Conservation (phyloP, 2,329 filamentous ascomycete genomes). For the Plenodomus lindquistii region DNA sequence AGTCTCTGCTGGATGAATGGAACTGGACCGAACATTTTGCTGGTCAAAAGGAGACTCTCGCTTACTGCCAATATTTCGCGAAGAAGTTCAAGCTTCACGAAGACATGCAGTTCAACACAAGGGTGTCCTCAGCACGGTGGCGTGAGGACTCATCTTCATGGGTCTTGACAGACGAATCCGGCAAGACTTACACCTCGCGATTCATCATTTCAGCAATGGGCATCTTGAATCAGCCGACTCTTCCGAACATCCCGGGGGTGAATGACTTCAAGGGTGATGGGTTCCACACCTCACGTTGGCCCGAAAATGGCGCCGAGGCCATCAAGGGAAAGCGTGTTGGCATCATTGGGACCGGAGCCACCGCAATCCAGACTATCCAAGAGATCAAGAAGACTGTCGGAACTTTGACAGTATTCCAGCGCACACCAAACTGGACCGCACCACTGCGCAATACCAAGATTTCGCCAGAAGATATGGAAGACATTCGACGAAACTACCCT, state of each 20-base stretch:
- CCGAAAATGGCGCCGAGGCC: conserved; percentile 1
- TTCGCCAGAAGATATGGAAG: conserved; percentile 15
- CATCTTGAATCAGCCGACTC: conserved; percentile 22
- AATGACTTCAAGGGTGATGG: conserved; percentile 20
- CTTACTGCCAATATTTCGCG: conserved; percentile 54
- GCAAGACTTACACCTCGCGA: conserved; percentile 16
- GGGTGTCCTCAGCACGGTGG: conserved; percentile 15
- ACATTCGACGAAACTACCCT: conserved; percentile 17
- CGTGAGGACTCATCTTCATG: conserved; percentile 20
- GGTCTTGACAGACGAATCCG: conserved; percentile 16
- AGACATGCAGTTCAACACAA: conserved; percentile 29
- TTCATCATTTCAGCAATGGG: conserved; percentile 27
- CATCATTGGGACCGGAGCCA: conserved; percentile 14
- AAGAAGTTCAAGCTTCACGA: conserved; percentile 49
- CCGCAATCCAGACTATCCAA: conserved; percentile 14
- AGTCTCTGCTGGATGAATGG: conserved; percentile 51
- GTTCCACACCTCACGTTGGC: conserved; percentile 15
- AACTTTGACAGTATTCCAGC: conserved; percentile 14
- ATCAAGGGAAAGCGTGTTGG: conserved; percentile 11
- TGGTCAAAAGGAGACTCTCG: conserved; percentile 50
- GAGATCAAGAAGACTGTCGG: conserved; percentile 14
- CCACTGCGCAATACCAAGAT: conserved; percentile 22
- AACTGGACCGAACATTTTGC: conserved; percentile 45
- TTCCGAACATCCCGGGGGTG: conserved; percentile 25
- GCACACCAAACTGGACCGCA: conserved; percentile 22